Percentiles rank a stretch among this genome's conserved stretches.
These are phyloP conservation scores for Symbiodinium natans DNA, from an alignment of 73 alveolate genomes.

Conservation along the genomic window DNA sequence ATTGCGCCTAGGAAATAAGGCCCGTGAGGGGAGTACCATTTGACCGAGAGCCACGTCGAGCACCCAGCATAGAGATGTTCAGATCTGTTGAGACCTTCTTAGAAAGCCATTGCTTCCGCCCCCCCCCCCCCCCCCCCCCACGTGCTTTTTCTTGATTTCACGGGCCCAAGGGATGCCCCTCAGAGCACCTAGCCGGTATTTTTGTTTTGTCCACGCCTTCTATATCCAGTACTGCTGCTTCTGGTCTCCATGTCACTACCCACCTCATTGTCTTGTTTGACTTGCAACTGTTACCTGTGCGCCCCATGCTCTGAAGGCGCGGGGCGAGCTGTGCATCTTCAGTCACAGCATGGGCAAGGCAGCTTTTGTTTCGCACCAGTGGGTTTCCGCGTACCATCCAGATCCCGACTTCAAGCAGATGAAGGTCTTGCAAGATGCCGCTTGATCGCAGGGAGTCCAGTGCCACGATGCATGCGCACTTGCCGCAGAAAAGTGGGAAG, in stretches of 20 bases:
- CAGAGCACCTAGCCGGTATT: not conserved
- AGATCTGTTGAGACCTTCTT: not conserved
- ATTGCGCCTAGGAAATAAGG: not conserved
- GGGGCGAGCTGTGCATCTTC: constrained; percentile 11
- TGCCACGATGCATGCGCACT: not conserved
- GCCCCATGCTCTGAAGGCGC: constrained; percentile 12
- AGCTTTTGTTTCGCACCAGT: constrained; percentile 8
- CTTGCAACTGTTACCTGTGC: not conserved
- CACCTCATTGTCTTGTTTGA: not conserved
- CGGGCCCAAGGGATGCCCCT: not conserved
- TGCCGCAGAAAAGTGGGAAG: not conserved
- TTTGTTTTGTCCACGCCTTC: not conserved
- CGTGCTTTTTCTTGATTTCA: not conserved
- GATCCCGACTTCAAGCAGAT: constrained; percentile 3
- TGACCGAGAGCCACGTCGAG: not conserved
- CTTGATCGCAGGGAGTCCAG: constrained; percentile 14
- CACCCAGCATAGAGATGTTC: not conserved
- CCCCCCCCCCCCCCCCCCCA: too few species aligned
- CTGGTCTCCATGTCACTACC: not conserved
- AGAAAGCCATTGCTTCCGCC: not conserved
- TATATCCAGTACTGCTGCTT: not conserved
- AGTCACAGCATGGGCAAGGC: constrained; percentile 19
- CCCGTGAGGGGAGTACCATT: not conserved
- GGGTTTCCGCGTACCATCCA: constrained; percentile 4
- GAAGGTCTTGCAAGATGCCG: constrained; percentile 12